Base-by-base conservation (phyloP, 2,329 filamentous ascomycete genomes). In the Sarocladium kiliense region DNA sequence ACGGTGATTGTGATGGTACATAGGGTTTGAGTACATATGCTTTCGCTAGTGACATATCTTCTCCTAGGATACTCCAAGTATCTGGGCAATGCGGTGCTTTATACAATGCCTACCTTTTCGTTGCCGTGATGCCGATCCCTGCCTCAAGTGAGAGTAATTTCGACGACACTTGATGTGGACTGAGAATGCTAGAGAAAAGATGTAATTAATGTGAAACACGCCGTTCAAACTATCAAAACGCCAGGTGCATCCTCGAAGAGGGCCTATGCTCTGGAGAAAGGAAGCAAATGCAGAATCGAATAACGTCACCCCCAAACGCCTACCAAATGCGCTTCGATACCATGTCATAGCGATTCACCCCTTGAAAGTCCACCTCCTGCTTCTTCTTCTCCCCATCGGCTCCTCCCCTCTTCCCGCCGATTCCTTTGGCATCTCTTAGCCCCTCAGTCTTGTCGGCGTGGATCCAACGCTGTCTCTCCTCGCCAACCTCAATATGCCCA, bases 301-400 rank as follows among this genome's bases (percentile, higher is more conserved):
- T 3, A 19, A 51, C 26, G 19, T 7, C 47, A 19, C 9, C 47
- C 47, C 27, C n/a, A 27, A 56, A 56, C 58, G 39, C 57, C 61
- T 71, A 97, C 94, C 94, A 99, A 63, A 99, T 99, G 67, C 94
- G 81, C 79, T 97, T 97, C 0, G 91, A 90, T 63, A 91, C 87
- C 94, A 97, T 97, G 67, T 91, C 91, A 74, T 97, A 99, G 63
- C 94, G 80, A 79, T 84, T 59, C 85, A 90, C 67, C 74, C 84
- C 65, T 79, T 88, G 71, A 84, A 83, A 67, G 82, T 75, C 73
- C 3, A 57, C 60, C 2, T 68, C 66, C 1, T 60, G 60, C 54
- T 82, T 79, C 55, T 78, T 78, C 54, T 74, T 74, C 34, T 78
- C 73, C 58, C 30, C 53, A 3, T 56, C 57, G 32, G 71, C 53